Base-by-base conservation (phyloP, 1,284 basidiomycete genomes). In the Phylloboletellus chloephorus region DNA sequence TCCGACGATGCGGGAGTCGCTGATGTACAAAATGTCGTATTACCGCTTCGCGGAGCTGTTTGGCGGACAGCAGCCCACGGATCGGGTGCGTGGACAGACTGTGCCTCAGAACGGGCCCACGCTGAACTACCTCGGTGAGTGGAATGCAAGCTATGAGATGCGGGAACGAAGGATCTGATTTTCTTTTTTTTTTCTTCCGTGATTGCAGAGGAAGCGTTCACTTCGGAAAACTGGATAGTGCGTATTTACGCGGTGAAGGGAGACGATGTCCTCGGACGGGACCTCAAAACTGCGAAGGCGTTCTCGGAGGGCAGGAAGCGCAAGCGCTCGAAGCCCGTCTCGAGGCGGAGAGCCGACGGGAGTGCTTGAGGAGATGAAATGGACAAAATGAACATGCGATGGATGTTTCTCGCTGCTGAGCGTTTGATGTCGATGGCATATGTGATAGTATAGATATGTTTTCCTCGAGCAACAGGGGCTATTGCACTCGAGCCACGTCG, bases 11-110 rank as follows among this genome's bases (percentile, higher is more conserved):
- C 88, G 76, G 68, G 86, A 98, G 57, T 90, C 89, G 58, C 68
- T 97, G 66, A 93, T 98, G 92, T 97, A 97, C 71, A 97, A 97
- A 73, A 92, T 96, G 91, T 88, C 83, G 12, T 96, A 94, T 67
- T 93, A 95, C 63, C 78, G 90, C 82, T 97, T 93, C 71, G 68
- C 78, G 43, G 90, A 95, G 54, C 68, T 97, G 44, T 97, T 84
- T 61, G 90, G 90, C 21, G 84, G 83, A 30, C 52, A 72, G 25
- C 78, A 79, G 42, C 79, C 82, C 3, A 61, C 73, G 31, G 93
- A 97, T 60, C 79, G 94, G 41, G 93, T 96, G 4, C 76, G 93
- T 33, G 73, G 82, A 38, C 92, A 95, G 63, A 64, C 76, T 8
- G 69, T 96, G 44, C 91, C 93, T 1, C 67, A 72, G 46, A 67